Conservation (phyloP, 2,329 filamentous ascomycete genomes). For the Penicillium sp. region DNA sequence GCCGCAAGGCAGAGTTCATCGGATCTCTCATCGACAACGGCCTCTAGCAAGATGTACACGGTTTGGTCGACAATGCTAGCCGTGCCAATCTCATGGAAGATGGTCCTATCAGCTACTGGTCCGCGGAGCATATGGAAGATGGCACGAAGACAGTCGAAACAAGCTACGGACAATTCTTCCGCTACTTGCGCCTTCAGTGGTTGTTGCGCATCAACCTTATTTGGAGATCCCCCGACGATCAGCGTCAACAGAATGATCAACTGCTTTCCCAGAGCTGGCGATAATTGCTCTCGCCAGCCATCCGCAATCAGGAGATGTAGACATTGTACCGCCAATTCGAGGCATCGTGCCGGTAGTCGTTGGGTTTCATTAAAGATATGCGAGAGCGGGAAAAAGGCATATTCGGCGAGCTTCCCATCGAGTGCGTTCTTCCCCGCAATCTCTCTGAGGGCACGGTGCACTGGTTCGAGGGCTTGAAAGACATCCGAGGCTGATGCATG, state of each 20-base stretch:
- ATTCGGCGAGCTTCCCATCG: conserved; percentile 85
- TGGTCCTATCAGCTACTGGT: conserved; percentile 44
- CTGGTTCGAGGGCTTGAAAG: conserved; percentile 48
- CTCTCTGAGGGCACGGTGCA: conserved; percentile 43
- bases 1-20: conserved; percentile 72
- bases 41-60: conserved; percentile 77
- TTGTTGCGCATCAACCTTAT: conserved; percentile 42
- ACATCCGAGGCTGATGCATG: conserved; percentile 51
- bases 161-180: conserved; percentile 74
- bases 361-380: conserved; percentile 79
- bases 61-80: conserved; percentile 81
- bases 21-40: conserved; percentile 65
- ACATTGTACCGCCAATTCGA: conserved; percentile 77
- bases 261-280: conserved; percentile 75
- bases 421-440: conserved; percentile 52
- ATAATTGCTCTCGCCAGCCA: conserved; percentile 76
- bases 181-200: conserved; percentile 41
- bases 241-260: conserved; percentile 83
- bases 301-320: conserved; percentile 71
- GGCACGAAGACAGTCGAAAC: conserved; percentile 68
- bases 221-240: conserved; percentile 72
- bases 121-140: conserved; percentile 64
- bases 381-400: conserved; percentile 90
- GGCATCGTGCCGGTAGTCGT: conserved; percentile 64
- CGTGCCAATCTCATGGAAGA: conserved; percentile 57